These are phyloP conservation scores for Pythium oligandrum DNA, from an alignment of 352 stramenopile genomes.

Conservation along the genomic window DNA sequence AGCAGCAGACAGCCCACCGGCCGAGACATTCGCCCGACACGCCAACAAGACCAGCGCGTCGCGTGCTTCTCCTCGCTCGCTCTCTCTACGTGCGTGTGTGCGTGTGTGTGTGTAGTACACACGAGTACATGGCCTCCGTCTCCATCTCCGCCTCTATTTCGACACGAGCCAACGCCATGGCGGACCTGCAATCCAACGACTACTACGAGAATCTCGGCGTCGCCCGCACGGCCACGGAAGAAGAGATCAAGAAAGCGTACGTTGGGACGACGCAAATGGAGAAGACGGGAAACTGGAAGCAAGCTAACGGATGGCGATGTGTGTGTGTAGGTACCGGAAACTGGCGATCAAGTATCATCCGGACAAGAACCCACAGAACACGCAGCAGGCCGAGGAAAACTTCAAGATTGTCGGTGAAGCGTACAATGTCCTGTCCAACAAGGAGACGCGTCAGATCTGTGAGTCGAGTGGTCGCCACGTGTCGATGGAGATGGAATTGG, in stretches of 20 bases:
- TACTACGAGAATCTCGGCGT: conserved; percentile 88
- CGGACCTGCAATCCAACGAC: conserved; percentile 61
- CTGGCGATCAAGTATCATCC: conserved; percentile 92
- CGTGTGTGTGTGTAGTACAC: too few relatives aligned
- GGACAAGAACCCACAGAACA: conserved; percentile 88
- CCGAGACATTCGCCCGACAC: too few relatives aligned
- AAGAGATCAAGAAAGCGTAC: conserved; percentile 86
- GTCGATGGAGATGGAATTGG: background rate
- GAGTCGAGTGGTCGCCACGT: conserved; percentile 11
- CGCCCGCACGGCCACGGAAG: conserved; percentile 47
- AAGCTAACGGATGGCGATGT: conserved; percentile 4
- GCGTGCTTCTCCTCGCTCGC: too few relatives aligned
- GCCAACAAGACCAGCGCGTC: too few relatives aligned
- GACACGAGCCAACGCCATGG: too few relatives aligned
- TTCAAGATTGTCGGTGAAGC: conserved; percentile 94
- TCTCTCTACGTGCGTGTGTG: too few relatives aligned
- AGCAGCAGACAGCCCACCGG: too few relatives aligned
- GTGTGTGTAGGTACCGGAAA: conserved; percentile 67
- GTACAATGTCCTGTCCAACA: conserved; percentile 92
- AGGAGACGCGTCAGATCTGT: conserved; percentile 88
- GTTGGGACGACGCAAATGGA: conserved; percentile 10
- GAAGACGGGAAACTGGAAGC: background rate
- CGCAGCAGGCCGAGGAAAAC: conserved; percentile 83
- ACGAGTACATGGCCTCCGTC: too few relatives aligned
- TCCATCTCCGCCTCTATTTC: too few relatives aligned